Evolutionary conservation across 352 stramenopile species (phyloP).

Genomic region (Phytophthora nicotianae): DNA sequence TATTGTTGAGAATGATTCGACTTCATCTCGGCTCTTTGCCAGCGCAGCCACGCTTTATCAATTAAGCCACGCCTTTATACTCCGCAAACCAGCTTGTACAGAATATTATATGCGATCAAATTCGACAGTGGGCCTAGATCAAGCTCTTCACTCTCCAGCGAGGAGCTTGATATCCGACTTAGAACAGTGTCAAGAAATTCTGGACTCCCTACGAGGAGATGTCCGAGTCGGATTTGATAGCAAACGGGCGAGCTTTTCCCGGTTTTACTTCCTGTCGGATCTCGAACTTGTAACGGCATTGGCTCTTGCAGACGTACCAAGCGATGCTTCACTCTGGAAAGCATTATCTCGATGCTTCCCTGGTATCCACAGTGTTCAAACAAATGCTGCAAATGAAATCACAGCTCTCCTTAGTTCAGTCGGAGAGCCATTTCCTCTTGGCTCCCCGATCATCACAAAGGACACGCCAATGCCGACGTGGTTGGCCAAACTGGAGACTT

Average conservation of each 20-base stretch:
- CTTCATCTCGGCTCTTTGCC: constrained; percentile 51
- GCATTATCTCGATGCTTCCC: constrained; percentile 65
- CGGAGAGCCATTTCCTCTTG: constrained; percentile 65
- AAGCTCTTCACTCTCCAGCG: not conserved
- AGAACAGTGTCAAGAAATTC: constrained; percentile 37
- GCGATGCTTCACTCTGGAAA: constrained; percentile 45
- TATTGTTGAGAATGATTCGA: constrained; percentile 50
- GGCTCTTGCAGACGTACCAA: constrained; percentile 18
- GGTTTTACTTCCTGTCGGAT: constrained; percentile 77
- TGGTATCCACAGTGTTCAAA: constrained; percentile 48
- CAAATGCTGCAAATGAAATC: constrained; percentile 60
- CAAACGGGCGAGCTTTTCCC: constrained; percentile 60
- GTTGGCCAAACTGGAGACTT: constrained; percentile 64
- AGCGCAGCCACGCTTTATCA: constrained; percentile 51
- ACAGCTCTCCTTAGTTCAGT: constrained; percentile 53
- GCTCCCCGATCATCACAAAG: constrained; percentile 52
- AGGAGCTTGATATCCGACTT: constrained; percentile 42
- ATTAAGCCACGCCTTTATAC: constrained; percentile 30
- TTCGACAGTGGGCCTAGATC: not conserved
- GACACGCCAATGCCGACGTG: constrained; percentile 47
- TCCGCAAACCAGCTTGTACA: constrained; percentile 38
- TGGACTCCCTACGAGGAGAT: constrained; percentile 51
- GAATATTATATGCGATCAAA: constrained; percentile 33
- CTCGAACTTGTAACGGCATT: constrained; percentile 56
- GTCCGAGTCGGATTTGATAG: constrained; percentile 55